These are phyloP conservation scores for Endocalyx cinctus DNA, from an alignment of 2,329 filamentous ascomycete species.

Conservation along the genomic window DNA sequence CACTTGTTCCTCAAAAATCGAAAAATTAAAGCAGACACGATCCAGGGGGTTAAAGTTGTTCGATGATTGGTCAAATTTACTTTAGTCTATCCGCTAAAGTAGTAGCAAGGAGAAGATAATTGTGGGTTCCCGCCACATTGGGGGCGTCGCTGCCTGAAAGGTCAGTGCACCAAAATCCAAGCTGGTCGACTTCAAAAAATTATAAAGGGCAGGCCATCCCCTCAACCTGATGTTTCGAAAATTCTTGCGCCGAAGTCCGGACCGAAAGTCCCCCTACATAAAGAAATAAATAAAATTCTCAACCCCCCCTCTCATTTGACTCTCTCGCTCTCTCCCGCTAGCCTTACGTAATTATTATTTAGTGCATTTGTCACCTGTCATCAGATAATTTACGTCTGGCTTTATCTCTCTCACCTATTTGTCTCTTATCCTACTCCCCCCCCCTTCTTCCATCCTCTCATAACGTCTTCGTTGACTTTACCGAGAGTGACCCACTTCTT, in stretches of 20 bases:
- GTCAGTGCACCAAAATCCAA: constrained; percentile 21
- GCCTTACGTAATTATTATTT: constrained; percentile 21
- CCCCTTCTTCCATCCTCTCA: too few relatives aligned
- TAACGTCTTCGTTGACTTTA: too few relatives aligned
- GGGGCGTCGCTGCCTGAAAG: constrained; percentile 23
- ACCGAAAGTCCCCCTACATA: constrained; percentile 48
- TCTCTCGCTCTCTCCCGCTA: constrained; percentile 21
- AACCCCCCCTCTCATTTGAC: too few relatives aligned
- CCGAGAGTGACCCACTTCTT: too few relatives aligned
- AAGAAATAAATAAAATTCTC: too few relatives aligned
- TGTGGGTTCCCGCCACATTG: constrained; percentile 28
- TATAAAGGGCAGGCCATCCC: constrained; percentile 54
- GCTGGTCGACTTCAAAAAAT: constrained; percentile 36
- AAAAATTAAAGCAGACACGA: constrained; percentile 18
- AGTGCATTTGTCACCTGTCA: constrained; percentile 22
- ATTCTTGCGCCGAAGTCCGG: constrained; percentile 51
- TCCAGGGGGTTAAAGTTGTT: constrained; percentile 12
- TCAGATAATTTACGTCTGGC: constrained; percentile 22
- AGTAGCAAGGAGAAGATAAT: constrained; percentile 22
- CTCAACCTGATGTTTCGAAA: constrained; percentile 45
- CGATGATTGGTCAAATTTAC: constrained; percentile 19
- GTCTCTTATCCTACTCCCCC: constrained; percentile 2
- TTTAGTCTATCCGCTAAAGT: constrained; percentile 21
- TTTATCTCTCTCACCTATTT: constrained; percentile 3
- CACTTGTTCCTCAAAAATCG: constrained; percentile 18